Base-by-base conservation (phyloP, 345 rosid genomes). In the Pistacia atlantica region DNA sequence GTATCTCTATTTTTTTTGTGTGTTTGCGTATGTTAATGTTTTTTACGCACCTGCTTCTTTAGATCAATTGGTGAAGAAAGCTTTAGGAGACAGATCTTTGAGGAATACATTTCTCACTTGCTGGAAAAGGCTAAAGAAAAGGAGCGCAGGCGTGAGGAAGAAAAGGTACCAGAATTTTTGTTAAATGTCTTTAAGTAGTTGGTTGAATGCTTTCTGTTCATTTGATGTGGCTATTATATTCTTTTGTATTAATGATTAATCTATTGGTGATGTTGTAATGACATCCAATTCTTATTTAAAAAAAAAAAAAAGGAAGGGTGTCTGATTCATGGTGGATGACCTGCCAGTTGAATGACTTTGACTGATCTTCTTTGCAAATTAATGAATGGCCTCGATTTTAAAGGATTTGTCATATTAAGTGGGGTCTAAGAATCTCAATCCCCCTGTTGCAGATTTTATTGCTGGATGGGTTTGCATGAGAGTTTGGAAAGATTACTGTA, bases 111-210 rank as follows among this genome's bases (percentile, higher is more conserved):
- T 73, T 73, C 84, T 22, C 84, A 88, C 79, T 83, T 96, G 72
- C 89, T 80, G 75, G 98, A 96, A 83, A 94, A 92, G 85, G 92
- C 95, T 45, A 96, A 90, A 82, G 98, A 96, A 74, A 96, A 94
- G 83, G 99, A 92, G 73, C 93, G 95, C 49, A 94, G 86, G 74
- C 92, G 97, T n/a, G 97, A 92, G 82, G 98, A 96, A 79, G 99
- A 94, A 75, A 96, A 96, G 97, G 97, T 94, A 78, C 45, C 38
- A 35, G 18, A 45, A n/a, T 57, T 38, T 66, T 67, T 33, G 17
- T 20, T 46, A 54, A 7, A 31, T 59, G 33, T 58, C 22, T 79
- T 56, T 25, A 49, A 33, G 56, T 74, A 51, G 33, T 62, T 52
- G 67, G 45, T 58, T 37, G 17, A 25, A 22, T 60, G n/a, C 31